Percentiles rank a stretch among this genome's conserved stretches.
Conservation (phyloP, 805 yeast species). For the Clavispora santaluciae region DNA sequence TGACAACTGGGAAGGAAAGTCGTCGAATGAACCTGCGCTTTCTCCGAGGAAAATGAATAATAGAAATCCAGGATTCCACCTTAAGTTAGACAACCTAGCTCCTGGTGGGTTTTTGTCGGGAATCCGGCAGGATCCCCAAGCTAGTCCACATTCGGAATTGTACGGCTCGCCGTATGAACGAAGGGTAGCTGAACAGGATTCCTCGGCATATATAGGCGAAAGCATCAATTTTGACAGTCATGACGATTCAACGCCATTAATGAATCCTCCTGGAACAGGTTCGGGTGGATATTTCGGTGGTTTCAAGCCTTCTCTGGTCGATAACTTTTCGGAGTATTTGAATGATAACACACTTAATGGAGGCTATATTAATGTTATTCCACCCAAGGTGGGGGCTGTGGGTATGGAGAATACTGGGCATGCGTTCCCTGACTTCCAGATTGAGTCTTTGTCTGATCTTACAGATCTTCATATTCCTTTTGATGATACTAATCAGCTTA, state of each 20-base stretch:
- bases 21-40: background rate
- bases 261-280: constrained; percentile 14
- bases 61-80: constrained; percentile 23
- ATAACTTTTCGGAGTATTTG: background rate
- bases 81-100: constrained; percentile 22
- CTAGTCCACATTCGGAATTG: constrained; percentile 15
- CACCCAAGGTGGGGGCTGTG: background rate
- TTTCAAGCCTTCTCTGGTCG: background rate
- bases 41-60: constrained; percentile 4
- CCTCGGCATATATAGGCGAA: background rate
- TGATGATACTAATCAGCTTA: background rate
- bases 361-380: background rate
- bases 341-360: background rate
- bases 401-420: background rate
- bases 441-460: background rate
- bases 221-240: constrained; percentile 3
- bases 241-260: constrained; percentile 14
- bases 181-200: background rate
- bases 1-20: background rate
- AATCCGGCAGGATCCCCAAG: constrained; percentile 10
- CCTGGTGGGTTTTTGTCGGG: constrained; percentile 6
- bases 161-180: constrained; percentile 4
- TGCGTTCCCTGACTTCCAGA: background rate
- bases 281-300: constrained; percentile 15
- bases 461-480: background rate